A percentile compares a stretch with the other conserved stretches of the same genome.
Conservation (phyloP, 306 rosid genomes). For the Glycine latifolia region DNA sequence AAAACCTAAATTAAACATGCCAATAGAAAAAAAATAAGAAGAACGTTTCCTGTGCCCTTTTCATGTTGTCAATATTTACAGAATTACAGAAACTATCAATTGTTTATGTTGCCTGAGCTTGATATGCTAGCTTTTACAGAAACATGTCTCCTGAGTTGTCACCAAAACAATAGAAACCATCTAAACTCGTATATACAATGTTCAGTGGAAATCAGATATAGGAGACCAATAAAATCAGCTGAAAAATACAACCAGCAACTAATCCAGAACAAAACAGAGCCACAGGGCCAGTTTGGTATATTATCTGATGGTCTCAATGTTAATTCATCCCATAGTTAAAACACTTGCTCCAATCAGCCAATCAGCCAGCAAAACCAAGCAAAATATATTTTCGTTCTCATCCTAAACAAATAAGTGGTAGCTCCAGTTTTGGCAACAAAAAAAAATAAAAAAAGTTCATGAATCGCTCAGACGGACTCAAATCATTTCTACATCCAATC, state of each 20-base stretch:
- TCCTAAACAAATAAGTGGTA: neutral
- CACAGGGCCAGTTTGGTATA: neutral
- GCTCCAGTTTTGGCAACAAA: neutral
- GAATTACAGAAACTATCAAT: too few relatives aligned
- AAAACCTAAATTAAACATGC: neutral
- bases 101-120: neutral
- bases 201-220: neutral
- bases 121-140: neutral
- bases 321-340: neutral
- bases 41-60: neutral
- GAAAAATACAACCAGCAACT: conserved; percentile 16
- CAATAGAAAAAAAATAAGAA: neutral
- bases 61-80: neutral
- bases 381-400: conserved; percentile 10
- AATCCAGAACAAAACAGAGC: conserved; percentile 1
- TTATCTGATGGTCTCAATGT: neutral
- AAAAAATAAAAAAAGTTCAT: neutral
- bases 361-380: neutral
- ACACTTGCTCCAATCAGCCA: neutral
- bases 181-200: neutral
- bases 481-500: neutral
- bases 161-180: conserved; percentile 11
- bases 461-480: neutral
- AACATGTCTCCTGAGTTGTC: neutral
- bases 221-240: neutral